A percentile compares a stretch with the other conserved stretches of the same genome.
These are phyloP conservation scores for Cyamopsis tetragonoloba DNA, from an alignment of 306 rosid genomes.

Conservation along the genomic window DNA sequence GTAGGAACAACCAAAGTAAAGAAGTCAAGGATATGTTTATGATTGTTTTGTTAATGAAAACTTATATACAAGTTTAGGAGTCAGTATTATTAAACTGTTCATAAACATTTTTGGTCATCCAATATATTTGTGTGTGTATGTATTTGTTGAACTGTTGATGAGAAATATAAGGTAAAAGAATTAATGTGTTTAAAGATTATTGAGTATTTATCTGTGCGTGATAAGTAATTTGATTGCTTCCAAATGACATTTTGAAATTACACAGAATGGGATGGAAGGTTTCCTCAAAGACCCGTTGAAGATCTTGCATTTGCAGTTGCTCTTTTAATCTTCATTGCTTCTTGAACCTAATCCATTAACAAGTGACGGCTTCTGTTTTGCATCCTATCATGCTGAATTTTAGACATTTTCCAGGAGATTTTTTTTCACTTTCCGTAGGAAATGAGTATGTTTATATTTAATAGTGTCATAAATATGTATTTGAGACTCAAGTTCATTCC, in stretches of 20 bases:
- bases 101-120: not conserved
- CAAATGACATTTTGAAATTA: conserved; percentile 55
- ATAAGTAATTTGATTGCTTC: conserved; percentile 18
- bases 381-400: not conserved
- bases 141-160: conserved; percentile 12
- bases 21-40: not conserved
- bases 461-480: too few relatives aligned
- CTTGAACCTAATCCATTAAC: conserved; percentile 12
- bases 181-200: not conserved
- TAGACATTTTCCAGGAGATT: too few relatives aligned
- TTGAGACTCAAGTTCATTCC: not conserved
- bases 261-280: conserved; percentile 77
- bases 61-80: conserved; percentile 10
- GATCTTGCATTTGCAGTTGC: conserved; percentile 98
- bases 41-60: not conserved
- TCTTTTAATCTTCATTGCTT: too few relatives aligned
- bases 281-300: conserved; percentile 94
- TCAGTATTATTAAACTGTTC: conserved; percentile 8
- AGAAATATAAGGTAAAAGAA: conserved; percentile 13
- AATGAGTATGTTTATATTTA: too few relatives aligned
- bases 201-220: conserved; percentile 9
- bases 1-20: conserved; percentile 2
- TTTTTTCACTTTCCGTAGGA: too few relatives aligned
- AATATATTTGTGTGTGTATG: not conserved
- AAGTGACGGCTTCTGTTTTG: not conserved